phyloP scores from a whole-genome alignment of 495 filamentous ascomycete genomes.

The Mytilinidion resinicola region DNA sequence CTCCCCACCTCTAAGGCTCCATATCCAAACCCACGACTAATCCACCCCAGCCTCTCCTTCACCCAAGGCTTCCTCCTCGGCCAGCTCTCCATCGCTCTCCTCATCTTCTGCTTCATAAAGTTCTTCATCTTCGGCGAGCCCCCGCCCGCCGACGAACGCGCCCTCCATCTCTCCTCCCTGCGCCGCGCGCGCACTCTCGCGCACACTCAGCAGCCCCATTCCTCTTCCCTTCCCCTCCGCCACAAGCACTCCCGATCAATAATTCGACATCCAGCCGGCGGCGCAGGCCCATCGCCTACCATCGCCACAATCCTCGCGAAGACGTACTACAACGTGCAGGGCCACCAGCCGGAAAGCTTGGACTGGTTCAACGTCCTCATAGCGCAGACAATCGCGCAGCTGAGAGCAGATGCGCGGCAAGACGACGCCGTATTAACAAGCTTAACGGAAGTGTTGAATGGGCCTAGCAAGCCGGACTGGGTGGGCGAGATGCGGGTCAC shows the following conservation, averaged over 20 bases:
- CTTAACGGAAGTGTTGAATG: conserved; percentile 83
- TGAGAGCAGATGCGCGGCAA: conserved; percentile 79
- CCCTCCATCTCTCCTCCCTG: conserved; percentile 60
- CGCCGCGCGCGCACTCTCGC: conserved; percentile 57
- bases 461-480: conserved; percentile 77
- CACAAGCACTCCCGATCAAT: conserved; percentile 33
- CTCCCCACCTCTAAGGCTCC: conserved; percentile 5
- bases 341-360: conserved; percentile 95
- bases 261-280: conserved; percentile 46
- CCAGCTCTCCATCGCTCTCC: conserved; percentile 81
- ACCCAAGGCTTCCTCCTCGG: conserved; percentile 90
- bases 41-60: conserved; percentile 63
- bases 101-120: conserved; percentile 93
- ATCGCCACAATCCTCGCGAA: conserved; percentile 89
- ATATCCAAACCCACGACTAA: neutral
- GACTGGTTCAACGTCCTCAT: conserved; percentile 99
- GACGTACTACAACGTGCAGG: conserved; percentile 95
- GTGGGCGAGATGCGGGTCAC: conserved; percentile 89
- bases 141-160: conserved; percentile 69
- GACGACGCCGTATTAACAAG: conserved; percentile 92
- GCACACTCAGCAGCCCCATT: conserved; percentile 48
- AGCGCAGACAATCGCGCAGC: conserved; percentile 94
- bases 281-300: conserved; percentile 40
- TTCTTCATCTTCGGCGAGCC: conserved; percentile 99
- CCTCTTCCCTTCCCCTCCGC: conserved; percentile 27